phyloP scores from a whole-genome alignment of 345 rosid species.

The Gossypium ekmanianum region DNA sequence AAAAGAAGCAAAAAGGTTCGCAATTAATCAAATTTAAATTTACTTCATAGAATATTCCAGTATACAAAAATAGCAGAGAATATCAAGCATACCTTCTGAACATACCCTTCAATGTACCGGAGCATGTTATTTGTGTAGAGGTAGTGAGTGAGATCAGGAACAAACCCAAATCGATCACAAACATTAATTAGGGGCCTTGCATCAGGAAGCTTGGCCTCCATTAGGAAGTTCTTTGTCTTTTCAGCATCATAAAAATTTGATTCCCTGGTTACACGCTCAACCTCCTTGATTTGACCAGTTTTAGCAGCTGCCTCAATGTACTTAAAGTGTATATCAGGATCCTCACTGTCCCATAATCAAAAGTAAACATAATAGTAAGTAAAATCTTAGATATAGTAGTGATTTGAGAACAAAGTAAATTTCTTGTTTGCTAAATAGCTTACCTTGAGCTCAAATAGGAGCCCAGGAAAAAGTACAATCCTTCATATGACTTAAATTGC shows the following conservation, averaged over 20 bases:
- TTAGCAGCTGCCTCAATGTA: conserved; percentile 99
- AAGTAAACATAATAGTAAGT: background rate
- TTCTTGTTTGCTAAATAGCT: conserved; percentile 13
- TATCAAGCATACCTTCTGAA: conserved; percentile 71
- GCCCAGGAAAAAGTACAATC: conserved; percentile 94
- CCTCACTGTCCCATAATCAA: conserved; percentile 64
- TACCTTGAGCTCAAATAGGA: conserved; percentile 97
- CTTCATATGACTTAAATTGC: conserved; percentile 98
- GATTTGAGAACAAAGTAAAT: conserved; percentile 1
- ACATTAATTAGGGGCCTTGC: conserved; percentile 96
- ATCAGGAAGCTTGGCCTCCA: conserved; percentile 99
- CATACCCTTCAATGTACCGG: conserved; percentile 98
- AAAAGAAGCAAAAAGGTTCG: conserved; percentile 12
- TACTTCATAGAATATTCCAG: background rate
- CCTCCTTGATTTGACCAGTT: conserved; percentile 95
- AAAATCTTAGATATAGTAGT: background rate
- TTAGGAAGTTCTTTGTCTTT: conserved; percentile 92
- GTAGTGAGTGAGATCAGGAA: conserved; percentile 95
- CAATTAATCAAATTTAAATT: conserved; percentile 7
- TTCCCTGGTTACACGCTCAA: conserved; percentile 99
- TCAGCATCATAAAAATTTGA: conserved; percentile 94
- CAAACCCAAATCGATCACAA: conserved; percentile 97
- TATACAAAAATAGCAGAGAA: background rate
- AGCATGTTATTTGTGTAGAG: conserved; percentile 89
- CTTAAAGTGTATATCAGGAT: conserved; percentile 95